A percentile compares a stretch with the other conserved stretches of the same genome.
Evolutionary conservation across 805 yeast species (phyloP).

Genomic region (Schwanniomyces occidentalis): DNA sequence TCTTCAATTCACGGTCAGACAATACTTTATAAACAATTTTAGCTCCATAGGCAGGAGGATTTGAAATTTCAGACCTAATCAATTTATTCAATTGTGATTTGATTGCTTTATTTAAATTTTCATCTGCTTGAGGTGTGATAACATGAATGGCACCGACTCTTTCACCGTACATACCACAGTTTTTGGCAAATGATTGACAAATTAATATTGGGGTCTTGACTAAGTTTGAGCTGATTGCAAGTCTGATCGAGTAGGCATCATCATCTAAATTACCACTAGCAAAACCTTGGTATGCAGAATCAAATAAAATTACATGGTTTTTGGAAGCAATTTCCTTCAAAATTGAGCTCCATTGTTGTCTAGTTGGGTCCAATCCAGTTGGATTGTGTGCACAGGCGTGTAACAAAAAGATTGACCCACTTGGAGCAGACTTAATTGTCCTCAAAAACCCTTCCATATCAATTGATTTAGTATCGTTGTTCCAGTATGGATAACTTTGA

Average conservation of each 20-base stretch:
- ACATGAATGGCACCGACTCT: constrained; percentile 93
- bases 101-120: constrained; percentile 54
- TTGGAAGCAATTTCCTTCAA: constrained; percentile 58
- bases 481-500: constrained; percentile 83
- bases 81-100: constrained; percentile 73
- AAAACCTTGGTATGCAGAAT: constrained; percentile 96
- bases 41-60: constrained; percentile 95
- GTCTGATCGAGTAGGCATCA: constrained; percentile 82
- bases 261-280: constrained; percentile 83
- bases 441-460: constrained; percentile 67
- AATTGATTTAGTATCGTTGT: constrained; percentile 65
- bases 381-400: constrained; percentile 99
- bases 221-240: constrained; percentile 47
- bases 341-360: constrained; percentile 76
- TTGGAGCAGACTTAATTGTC: constrained; percentile 64
- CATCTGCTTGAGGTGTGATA: constrained; percentile 47
- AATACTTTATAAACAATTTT: constrained; percentile 80
- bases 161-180: constrained; percentile 97
- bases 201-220: constrained; percentile 46
- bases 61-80: constrained; percentile 83
- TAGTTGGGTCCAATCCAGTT: constrained; percentile 91
- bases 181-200: constrained; percentile 96
- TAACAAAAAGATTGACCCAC: constrained; percentile 75
- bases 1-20: constrained; percentile 60
- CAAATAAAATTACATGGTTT: constrained; percentile 80